Evolutionary conservation across 2,329 filamentous ascomycete genomes (phyloP), one percentile per base, ranked within the genome.

Genomic region (Paracorniculantispora psalliotae): DNA sequence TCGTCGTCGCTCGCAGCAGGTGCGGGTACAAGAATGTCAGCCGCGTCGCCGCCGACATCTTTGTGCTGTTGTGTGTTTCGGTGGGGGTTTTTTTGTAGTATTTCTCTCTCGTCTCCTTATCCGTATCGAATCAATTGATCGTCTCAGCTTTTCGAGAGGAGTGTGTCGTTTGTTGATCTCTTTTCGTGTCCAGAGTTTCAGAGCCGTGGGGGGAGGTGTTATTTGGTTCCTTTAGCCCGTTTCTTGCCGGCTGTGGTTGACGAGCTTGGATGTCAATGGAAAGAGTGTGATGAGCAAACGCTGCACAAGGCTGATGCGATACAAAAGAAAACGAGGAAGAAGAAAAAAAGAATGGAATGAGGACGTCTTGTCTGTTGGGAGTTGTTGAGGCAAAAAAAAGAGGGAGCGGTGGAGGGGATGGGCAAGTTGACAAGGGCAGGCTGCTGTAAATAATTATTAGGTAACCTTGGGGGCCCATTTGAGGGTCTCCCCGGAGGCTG

Each of bases 1-100:
- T 72, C 57, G 79, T 72, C 15, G 63, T 67, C 48, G 59, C 76
- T 57, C 85, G 83, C 71, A 87, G 82, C 57, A 90, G 72, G 64
- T 85, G 84, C 48, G 88, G 86, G 65, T 89, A 90, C 19, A 90
- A 77, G 67, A 90, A 90, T 17, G 83, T 82, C 61, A 90, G 76
- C 67, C 87, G 80, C 61, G 39, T 30, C 28, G 78, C 75, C 25
- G 81, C 78, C 63, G 86, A 79, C 84, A 90, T 90, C 62, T 66
- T 70, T 19, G 37, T 25, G 13, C n/a, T 57, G 28, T 26, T 19
- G n/a, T 59, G 19, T 35, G 48, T n/a, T n/a, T n/a, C n/a, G n/a
- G n/a, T n/a, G n/a, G n/a, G n/a, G n/a, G n/a, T n/a, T n/a, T n/a
- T 43, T 26, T 19, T 52, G 6, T 25, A 39, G 12, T 12, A 50